Evolutionary conservation across 352 stramenopile genomes (phyloP), one percentile per base, ranked within the genome.

Genomic region (Phytophthora pseudosyringae): DNA sequence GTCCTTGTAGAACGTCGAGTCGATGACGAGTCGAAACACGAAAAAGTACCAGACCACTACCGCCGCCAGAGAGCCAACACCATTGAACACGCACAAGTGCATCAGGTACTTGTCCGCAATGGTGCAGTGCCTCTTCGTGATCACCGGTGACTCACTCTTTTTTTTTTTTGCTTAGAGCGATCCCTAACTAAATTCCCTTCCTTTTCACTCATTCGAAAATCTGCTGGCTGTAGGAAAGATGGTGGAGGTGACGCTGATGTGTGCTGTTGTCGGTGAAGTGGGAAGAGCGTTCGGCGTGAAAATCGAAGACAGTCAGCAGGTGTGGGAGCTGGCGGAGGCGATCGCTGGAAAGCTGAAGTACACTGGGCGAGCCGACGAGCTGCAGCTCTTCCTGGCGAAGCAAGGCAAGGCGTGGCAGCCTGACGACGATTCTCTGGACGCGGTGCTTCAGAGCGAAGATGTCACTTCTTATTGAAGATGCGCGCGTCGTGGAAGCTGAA

Each of bases 1-100:
- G 63, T 94, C 82, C 54, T 86, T 83, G 74, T 94, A 94, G 49
- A 91, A 94, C 28, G 81, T 82, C 51, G 86, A 88, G 40, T 81
- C 64, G 13, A 94, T 69, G 28, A 94, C 67, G 15, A 66, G 32
- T 40, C 73, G 73, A 64, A 88, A 91, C 16, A 94, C 78, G 44
- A 69, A 80, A 28, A 88, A 63, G 67, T 94, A 94, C 83, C 81
- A 94, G 44, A 91, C 46, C 31, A 71, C 55, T 5, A 73, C 80
- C 8, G 86, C 58, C 28, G 68, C 41, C 18, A 92, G 59, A 57
- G 73, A 82, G 6, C 62, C 55, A 5, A 91, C 55, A 3, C 81
- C 81, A 43, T 84, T 86, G 32, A 78, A 69, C 39, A 94, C 75
- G 33, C 81, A 91, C 26, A 94, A 59, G 40, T 90, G 69, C 78